A percentile compares a stretch with the other conserved stretches of the same genome.
Conservation (phyloP, 768 basidiomycete genomes). For the Boletus pseudo-olivaceus region DNA sequence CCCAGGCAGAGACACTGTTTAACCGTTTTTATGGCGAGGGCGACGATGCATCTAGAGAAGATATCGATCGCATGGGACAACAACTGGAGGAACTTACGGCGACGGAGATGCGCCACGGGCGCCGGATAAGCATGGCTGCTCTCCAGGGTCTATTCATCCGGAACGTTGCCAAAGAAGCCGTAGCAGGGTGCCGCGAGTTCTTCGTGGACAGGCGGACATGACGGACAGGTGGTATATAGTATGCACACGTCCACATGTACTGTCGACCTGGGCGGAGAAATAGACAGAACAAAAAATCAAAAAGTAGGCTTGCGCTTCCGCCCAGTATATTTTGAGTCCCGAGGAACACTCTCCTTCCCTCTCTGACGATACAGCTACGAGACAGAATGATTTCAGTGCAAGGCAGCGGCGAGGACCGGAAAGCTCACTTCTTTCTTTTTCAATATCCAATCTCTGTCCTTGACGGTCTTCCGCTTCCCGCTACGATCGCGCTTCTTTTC, state of each 20-base stretch:
- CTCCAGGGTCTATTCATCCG: constrained; percentile 95
- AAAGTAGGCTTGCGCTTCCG: constrained; percentile 80
- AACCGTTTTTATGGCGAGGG: constrained; percentile 74
- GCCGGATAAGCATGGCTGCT: constrained; percentile 89
- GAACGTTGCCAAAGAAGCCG: constrained; percentile 53
- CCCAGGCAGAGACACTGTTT: constrained; percentile 77
- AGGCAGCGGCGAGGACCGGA: constrained; percentile 1
- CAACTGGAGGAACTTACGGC: constrained; percentile 53
- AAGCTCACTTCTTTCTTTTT: constrained; percentile 88
- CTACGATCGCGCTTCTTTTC: constrained; percentile 53
- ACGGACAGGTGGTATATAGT: constrained; percentile 14
- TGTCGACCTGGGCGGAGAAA: not conserved
- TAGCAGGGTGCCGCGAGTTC: constrained; percentile 46
- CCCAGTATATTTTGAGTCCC: constrained; percentile 89
- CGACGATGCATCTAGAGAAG: constrained; percentile 33
- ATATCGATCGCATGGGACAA: constrained; percentile 45
- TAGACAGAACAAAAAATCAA: constrained; percentile 33
- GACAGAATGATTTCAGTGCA: not conserved
- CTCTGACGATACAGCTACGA: constrained; percentile 74
- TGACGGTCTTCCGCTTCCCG: constrained; percentile 68
- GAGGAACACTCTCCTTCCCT: constrained; percentile 81
- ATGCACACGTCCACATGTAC: constrained; percentile 1
- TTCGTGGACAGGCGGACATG: constrained; percentile 31
- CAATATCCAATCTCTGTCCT: constrained; percentile 89
- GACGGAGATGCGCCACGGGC: constrained; percentile 47